These are phyloP conservation scores for Bonia amplexicaulis DNA, from an alignment of 176 grass and related monocot genomes.

Conservation along the genomic window DNA sequence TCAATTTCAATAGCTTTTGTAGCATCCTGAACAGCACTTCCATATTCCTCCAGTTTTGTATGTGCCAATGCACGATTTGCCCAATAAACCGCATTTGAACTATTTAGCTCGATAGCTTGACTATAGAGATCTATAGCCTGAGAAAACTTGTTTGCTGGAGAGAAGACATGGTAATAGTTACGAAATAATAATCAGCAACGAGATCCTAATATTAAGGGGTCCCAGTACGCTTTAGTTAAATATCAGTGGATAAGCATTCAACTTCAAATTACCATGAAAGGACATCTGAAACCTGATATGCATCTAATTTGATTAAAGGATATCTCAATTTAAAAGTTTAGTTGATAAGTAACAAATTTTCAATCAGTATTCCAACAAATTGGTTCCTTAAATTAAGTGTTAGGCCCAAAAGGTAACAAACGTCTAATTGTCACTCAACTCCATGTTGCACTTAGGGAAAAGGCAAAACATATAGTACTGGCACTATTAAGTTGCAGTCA, in stretches of 20 bases:
- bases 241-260: neutral
- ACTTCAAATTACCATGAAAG: neutral
- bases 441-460: neutral
- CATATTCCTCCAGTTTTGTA: constrained; percentile 86
- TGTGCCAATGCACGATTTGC: constrained; percentile 89
- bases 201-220: neutral
- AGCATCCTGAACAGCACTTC: constrained; percentile 80
- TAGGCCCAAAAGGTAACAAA: neutral
- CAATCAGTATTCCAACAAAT: neutral
- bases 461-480: neutral
- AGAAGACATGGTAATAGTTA: neutral
- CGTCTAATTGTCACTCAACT: neutral
- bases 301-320: neutral
- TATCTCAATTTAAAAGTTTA: neutral
- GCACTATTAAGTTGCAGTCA: neutral
- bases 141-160: constrained; percentile 76
- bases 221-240: neutral
- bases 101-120: constrained; percentile 78
- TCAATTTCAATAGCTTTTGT: constrained; percentile 81
- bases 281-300: neutral
- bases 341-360: neutral
- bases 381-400: neutral
- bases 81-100: constrained; percentile 79
- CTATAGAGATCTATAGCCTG: constrained; percentile 79
- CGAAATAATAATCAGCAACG: neutral